These are phyloP conservation scores for Ophiostoma perfectum DNA, from an alignment of 2,329 filamentous ascomycete genomes.

Conservation along the genomic window DNA sequence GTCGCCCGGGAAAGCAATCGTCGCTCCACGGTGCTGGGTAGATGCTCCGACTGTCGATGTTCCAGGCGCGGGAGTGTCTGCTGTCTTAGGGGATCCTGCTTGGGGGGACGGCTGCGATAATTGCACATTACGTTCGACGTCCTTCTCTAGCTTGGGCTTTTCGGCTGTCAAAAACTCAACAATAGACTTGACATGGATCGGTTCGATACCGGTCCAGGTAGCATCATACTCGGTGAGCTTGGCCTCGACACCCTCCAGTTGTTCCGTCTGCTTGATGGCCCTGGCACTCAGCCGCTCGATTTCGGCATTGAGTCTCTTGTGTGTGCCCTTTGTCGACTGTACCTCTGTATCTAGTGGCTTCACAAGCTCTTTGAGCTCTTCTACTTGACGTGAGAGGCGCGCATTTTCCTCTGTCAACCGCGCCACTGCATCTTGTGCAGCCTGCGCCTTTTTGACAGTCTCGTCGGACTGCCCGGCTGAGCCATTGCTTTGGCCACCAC, in stretches of 20 bases:
- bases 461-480: not conserved
- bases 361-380: not conserved
- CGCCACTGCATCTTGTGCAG: not conserved
- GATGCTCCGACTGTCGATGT: not conserved
- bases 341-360: not conserved
- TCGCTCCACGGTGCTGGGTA: not conserved
- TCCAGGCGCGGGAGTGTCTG: not conserved
- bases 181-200: not conserved
- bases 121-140: no score
- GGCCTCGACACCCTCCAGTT: not conserved
- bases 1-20: constrained; percentile 23
- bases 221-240: not conserved
- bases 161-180: constrained; percentile 16
- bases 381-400: not conserved
- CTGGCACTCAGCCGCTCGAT: constrained; percentile 2
- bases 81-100: constrained; percentile 6
- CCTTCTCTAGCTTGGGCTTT: not conserved
- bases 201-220: constrained; percentile 17
- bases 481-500: not conserved
- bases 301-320: not conserved
- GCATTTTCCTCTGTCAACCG: not conserved
- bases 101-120: no score
- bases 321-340: not conserved
- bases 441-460: not conserved
- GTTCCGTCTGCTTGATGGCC: not conserved